Evolutionary conservation across 2,329 filamentous ascomycete species (phyloP), one percentile per base, ranked within the genome.

Genomic region (Calcarisporium arbuscula): DNA sequence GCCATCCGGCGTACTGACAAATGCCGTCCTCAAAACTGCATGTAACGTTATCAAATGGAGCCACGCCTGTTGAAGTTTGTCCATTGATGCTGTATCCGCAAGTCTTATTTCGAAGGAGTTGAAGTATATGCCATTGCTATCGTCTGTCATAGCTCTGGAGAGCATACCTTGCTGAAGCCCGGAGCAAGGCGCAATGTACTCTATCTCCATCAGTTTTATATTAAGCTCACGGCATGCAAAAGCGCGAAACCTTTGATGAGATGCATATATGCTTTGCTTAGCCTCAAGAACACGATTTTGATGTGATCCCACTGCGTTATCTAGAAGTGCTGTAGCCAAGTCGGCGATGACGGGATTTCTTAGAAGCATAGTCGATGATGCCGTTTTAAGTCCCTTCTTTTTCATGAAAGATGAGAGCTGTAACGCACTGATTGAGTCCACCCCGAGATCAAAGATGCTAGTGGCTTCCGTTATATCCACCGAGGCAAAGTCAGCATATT

Each of bases 111-210:
- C 60, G 50, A 95, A 94, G 0, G 69, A 67, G 37, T 88, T 88
- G 56, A 90, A 94, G 52, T 95, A 95, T 0, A 82, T 60, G 0
- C 69, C 65, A 1, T 62, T 53, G 0, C 68, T 59, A 14, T 64
- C 76, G 8, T 76, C 51, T 0, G 58, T 72, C 23, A 83, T 53
- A 17, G 79, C 80, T 31, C 79, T 73, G 6, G 82, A 82, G 32
- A 95, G 77, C 65, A 95, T 90, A 1, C 88, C 89, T 53, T 90
- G 78, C 50, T 95, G 89, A 1, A 95, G 63, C 1, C 88, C 75
- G 1, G 89, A 94, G 52, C 89, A 95, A 5, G 88, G 89, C 1
- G 77, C 77, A 33, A 95, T 74, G 38, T 76, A 74, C 50, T 92
- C 82, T 8, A 95, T 71, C 2, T 77, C 64, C 6, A 59, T 51